A percentile compares a stretch with the other conserved stretches of the same genome.
Evolutionary conservation across 257 asterid species (phyloP).

Genomic region (Solanum ahanhuiri): DNA sequence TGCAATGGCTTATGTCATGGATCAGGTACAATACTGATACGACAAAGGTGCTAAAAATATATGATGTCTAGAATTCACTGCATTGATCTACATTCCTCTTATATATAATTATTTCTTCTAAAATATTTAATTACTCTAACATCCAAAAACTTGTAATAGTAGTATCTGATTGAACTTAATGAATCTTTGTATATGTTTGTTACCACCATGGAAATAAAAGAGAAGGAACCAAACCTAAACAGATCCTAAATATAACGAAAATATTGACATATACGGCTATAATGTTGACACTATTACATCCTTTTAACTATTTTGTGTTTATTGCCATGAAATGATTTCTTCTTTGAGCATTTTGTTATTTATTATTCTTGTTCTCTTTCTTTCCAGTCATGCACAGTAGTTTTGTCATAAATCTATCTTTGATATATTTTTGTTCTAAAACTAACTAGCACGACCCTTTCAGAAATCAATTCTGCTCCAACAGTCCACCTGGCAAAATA

Average conservation of each 20-base stretch:
- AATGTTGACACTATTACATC: not conserved
- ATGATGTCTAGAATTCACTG: not conserved
- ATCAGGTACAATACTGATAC: conserved; percentile 51
- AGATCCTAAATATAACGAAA: not conserved
- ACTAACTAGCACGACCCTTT: not conserved
- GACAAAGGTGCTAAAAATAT: not conserved
- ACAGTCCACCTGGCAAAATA: conserved; percentile 94
- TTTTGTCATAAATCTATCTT: not conserved
- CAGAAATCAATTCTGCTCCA: conserved; percentile 90
- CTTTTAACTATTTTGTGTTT: not conserved
- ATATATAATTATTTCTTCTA: not conserved
- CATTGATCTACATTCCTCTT: not conserved
- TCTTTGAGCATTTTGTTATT: not conserved
- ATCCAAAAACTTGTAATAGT: not conserved
- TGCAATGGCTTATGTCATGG: conserved; percentile 93
- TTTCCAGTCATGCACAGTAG: not conserved
- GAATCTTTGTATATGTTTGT: not conserved
- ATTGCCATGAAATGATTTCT: not conserved
- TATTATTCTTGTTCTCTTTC: not conserved
- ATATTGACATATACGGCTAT: not conserved
- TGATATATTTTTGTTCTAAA: not conserved
- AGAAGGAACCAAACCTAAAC: not conserved
- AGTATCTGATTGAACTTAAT: not conserved
- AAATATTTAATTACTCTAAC: not conserved
- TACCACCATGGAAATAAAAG: not conserved